A percentile compares a stretch with the other conserved stretches of the same genome.
phyloP scores from a whole-genome alignment of 345 rosid species.

The Sonneratia alba region DNA sequence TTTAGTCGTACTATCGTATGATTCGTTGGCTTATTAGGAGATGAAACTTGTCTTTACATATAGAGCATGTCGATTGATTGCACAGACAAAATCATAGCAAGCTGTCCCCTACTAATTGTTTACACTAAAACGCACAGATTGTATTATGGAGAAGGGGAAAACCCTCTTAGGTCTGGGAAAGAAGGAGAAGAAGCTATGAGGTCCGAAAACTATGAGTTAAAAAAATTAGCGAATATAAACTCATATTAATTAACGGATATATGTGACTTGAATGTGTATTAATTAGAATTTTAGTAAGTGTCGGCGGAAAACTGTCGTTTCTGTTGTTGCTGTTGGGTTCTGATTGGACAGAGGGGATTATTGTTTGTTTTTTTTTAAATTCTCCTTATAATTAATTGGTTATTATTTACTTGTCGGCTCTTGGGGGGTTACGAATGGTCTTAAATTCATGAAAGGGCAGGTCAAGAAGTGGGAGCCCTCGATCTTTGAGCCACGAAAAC shows the following conservation, averaged over 20 bases:
- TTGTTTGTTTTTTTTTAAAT: neutral
- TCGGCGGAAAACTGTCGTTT: neutral
- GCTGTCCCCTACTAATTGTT: neutral
- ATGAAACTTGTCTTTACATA: neutral
- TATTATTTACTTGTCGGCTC: neutral
- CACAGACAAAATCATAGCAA: neutral
- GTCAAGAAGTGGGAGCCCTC: slow-evolving; percentile 11
- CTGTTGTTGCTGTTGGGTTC: neutral
- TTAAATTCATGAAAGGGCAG: neutral
- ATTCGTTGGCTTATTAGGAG: neutral
- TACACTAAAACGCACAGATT: neutral
- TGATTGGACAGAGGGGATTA: neutral
- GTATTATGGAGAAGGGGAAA: neutral
- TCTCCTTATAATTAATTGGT: no score
- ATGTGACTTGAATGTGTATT: no score
- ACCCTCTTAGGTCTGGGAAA: no score
- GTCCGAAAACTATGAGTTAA: no score
- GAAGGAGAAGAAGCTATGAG: no score
- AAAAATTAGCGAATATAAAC: no score
- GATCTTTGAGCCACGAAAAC: slow-evolving; percentile 15
- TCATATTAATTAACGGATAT: no score
- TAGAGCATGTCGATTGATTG: neutral
- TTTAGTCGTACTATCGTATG: neutral
- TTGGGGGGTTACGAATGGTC: neutral
- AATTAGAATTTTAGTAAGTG: no score